Base-by-base conservation (phyloP, 75 land plant species). In the Pseudotsuga menziesii region DNA sequence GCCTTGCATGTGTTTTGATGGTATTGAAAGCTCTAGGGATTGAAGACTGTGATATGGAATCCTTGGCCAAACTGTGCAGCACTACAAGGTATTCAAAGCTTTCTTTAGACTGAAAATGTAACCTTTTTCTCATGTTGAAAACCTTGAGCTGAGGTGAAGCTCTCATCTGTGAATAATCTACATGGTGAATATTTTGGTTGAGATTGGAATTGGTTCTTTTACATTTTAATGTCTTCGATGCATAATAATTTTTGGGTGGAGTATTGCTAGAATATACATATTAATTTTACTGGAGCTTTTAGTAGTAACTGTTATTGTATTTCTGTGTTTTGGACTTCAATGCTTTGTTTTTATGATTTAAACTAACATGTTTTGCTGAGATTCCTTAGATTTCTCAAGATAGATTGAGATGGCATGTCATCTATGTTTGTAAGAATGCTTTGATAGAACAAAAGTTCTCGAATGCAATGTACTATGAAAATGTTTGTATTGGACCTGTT, bases 1-100 rank as follows among this genome's bases (percentile, higher is more conserved):
- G 99, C 26, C 85, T 97, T 75, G 98, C 99, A 64, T 97, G 99
- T 81, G 95, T 97, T 39, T 66, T 83, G 78, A 97, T 97, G 99
- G 99, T 91, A 75, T 73, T 97, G 79, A 88, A 78, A 78, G 83
- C 93, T 59, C 41, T 92, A 76, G 95, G 95, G 11, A 83, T 92
- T 62, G 78, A 86, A 16, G 76, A 81, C 56, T 85, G 81, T 64
- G 87, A 84, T 78, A 75, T 97, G 39, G 83, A 83, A 26, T 81
- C 78, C 17, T 75, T 97, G n/a, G 85, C 67, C 36, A 80, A 92
- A 67, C 88, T 94, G 32, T 97, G 99, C 83, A 56, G 80, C 75
- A 94, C 94, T 36, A 92, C 82, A 11, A 97, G 99, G 99, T 94
- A 77, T 23, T 20, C 1, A 39, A 16, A 69, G 3, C 52, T 39